phyloP scores from a whole-genome alignment of 768 basidiomycete genomes.

The Cyathus striatus region DNA sequence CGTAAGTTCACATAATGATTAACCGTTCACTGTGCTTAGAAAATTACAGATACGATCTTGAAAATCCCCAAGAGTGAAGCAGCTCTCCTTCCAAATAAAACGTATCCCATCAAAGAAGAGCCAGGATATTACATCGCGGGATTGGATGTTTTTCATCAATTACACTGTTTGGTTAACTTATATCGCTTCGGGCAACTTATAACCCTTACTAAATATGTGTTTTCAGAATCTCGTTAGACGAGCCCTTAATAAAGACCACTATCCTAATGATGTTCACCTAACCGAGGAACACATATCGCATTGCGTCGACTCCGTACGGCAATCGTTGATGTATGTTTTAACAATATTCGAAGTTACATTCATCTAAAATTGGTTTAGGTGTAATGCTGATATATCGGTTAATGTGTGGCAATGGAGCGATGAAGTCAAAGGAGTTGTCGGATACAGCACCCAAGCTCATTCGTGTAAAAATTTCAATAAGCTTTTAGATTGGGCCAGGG shows the following conservation, averaged over 20 bases:
- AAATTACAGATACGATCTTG: constrained; percentile 8
- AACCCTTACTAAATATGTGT: neutral
- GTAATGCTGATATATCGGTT: constrained; percentile 9
- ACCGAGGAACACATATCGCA: constrained; percentile 12
- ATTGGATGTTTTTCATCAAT: constrained; percentile 18
- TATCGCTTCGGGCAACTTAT: no score
- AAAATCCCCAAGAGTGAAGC: constrained; percentile 14
- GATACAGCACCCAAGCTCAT: constrained; percentile 11
- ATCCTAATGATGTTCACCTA: constrained; percentile 9
- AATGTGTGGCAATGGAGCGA: constrained; percentile 15
- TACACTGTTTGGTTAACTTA: constrained; percentile 14
- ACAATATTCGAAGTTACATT: neutral
- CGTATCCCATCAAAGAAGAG: constrained; percentile 12
- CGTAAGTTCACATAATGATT: constrained; percentile 1
- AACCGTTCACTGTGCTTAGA: neutral
- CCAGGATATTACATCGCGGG: constrained; percentile 15
- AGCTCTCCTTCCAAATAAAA: constrained; percentile 14
- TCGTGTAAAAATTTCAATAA: constrained; percentile 12
- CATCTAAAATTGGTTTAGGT: constrained; percentile 5
- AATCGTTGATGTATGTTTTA: constrained; percentile 12
- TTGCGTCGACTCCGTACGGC: constrained; percentile 14
- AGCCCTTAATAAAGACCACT: constrained; percentile 12
- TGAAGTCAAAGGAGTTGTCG: constrained; percentile 4
- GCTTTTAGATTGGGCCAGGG: constrained; percentile 10
- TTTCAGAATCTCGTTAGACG: constrained; percentile 11